phyloP scores from a whole-genome alignment of 352 stramenopile genomes.

The Phytophthora quininea region DNA sequence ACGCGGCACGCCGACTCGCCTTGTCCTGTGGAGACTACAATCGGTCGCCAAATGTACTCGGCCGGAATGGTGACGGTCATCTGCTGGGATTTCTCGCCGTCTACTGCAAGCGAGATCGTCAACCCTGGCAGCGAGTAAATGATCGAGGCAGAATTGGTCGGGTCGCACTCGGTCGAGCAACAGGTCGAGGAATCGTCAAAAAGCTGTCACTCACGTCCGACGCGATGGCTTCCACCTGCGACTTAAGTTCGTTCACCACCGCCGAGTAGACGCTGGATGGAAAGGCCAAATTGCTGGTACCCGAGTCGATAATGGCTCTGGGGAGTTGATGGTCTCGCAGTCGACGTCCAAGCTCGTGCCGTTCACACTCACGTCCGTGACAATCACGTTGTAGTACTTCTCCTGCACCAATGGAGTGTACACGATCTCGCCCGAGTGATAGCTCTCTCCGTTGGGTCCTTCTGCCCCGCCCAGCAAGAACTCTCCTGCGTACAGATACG shows the following conservation, averaged over 20 bases:
- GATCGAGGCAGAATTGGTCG: conserved; percentile 56
- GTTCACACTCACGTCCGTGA: conserved; percentile 68
- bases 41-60: conserved; percentile 86
- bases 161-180: conserved; percentile 71
- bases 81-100: conserved; percentile 52
- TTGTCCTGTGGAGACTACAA: conserved; percentile 53
- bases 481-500: conserved; percentile 61
- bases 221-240: conserved; percentile 54
- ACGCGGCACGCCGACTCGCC: conserved; percentile 63
- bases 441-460: conserved; percentile 52
- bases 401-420: conserved; percentile 81
- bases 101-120: conserved; percentile 64
- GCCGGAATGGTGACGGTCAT: conserved; percentile 79
- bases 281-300: conserved; percentile 83
- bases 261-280: conserved; percentile 67
- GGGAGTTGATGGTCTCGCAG: conserved; percentile 80
- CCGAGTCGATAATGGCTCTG: conserved; percentile 76
- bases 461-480: conserved; percentile 63
- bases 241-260: conserved; percentile 60
- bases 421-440: conserved; percentile 63
- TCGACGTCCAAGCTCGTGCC: conserved; percentile 49
- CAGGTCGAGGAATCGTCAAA: conserved; percentile 72
- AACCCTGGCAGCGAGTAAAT: conserved; percentile 72
- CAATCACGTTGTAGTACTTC: conserved; percentile 81
- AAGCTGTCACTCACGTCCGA: conserved; percentile 55